Evolutionary conservation across 2,329 filamentous ascomycete species (phyloP).

Genomic region (Leptoxyphium fumago): DNA sequence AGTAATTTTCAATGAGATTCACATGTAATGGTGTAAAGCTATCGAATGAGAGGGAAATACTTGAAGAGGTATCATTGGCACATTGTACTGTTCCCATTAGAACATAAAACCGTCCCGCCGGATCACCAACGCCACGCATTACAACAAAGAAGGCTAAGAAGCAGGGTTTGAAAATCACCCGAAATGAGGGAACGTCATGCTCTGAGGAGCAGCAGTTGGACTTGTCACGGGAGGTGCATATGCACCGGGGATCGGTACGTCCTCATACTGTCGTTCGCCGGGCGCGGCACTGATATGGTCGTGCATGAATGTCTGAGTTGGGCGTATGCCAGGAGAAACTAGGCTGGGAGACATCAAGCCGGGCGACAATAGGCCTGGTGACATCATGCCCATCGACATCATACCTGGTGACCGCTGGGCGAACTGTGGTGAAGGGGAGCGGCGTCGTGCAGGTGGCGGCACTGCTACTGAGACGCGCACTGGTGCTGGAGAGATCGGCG

Average conservation of each 20-base stretch:
- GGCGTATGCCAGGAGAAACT: constrained; percentile 19
- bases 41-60: background rate
- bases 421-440: constrained; percentile 12
- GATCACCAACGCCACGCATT: no score
- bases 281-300: constrained; percentile 56
- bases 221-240: constrained; percentile 33
- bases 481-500: constrained; percentile 1
- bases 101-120: background rate
- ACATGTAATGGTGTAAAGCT: no score
- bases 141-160: no score
- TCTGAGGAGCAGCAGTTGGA: background rate
- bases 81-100: background rate
- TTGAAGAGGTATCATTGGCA: background rate
- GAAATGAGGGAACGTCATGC: background rate
- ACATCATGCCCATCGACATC: constrained; percentile 6
- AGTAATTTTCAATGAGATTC: no score
- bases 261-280: constrained; percentile 70
- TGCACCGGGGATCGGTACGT: constrained; percentile 77
- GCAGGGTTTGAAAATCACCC: no score
- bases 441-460: constrained; percentile 1
- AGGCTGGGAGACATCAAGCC: constrained; percentile 16
- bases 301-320: constrained; percentile 32
- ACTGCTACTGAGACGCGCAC: background rate
- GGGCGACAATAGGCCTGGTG: constrained; percentile 24
- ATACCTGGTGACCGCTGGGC: constrained; percentile 26